Conservation (phyloP, 176 grass and related monocot species). For the Calamus simplicifolius region DNA sequence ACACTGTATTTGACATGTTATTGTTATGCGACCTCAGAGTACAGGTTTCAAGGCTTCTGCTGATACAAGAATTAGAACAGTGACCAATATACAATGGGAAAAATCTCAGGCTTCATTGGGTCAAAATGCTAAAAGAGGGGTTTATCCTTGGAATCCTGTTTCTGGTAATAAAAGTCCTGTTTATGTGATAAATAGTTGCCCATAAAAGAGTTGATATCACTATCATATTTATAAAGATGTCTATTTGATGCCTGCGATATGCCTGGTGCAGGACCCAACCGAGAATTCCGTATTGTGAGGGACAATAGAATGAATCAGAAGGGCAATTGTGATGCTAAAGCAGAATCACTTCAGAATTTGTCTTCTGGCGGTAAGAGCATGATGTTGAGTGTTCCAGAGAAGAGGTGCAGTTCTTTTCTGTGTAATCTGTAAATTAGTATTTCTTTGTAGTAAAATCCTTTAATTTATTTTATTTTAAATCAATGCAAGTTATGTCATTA, state of each 20-base stretch:
- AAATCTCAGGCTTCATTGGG: conserved; percentile 26
- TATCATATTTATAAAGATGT: neutral
- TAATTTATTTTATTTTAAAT: neutral
- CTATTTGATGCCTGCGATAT: conserved; percentile 4
- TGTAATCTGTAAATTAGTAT: neutral
- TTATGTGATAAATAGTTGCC: neutral
- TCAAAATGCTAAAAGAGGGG: conserved; percentile 31
- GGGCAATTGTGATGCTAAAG: conserved; percentile 16
- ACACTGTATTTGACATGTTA: neutral
- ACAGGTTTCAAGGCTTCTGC: conserved; percentile 20
- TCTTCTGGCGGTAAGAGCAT: conserved; percentile 7
- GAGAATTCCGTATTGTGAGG: conserved; percentile 67
- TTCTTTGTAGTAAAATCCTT: neutral
- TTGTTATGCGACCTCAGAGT: conserved; percentile 21
- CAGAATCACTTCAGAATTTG: conserved; percentile 21
- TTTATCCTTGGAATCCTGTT: conserved; percentile 28
- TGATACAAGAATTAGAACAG: conserved; percentile 17
- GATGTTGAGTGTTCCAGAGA: conserved; percentile 22
- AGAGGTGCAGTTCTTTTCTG: conserved; percentile 32
- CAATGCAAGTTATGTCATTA: no score
- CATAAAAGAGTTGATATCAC: neutral
- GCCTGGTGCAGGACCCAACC: conserved; percentile 34
- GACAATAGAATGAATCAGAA: conserved; percentile 59
- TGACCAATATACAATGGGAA: conserved; percentile 18
- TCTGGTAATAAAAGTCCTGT: conserved; percentile 22